Evolutionary conservation across 148 eudicot species (phyloP), one percentile per base, ranked within the genome.

Genomic region (Nyssa sinensis): DNA sequence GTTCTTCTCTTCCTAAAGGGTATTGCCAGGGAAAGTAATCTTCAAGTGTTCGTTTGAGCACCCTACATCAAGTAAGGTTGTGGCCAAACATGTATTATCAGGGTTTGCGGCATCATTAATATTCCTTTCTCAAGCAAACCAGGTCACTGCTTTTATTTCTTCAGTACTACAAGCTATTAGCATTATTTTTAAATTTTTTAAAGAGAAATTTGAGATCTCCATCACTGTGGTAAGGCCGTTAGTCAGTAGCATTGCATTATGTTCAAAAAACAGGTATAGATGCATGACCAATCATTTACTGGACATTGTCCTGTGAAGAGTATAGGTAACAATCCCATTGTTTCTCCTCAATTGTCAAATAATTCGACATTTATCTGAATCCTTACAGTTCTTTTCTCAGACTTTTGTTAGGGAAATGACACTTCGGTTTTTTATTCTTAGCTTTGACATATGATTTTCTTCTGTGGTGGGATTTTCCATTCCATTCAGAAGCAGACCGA

Each of bases 21-120:
- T 69, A 74, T 71, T 71, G 63, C 67, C 74, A 9, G 76, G 51
- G 19, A 86, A 75, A 75, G 62, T 68, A 39, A 66, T 24, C 37
- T 74, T 83, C 23, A 82, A 74, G 63, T 87, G 95, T 74, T 78
- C 85, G n/a, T 11, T 73, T 74, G 83, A 86, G 77, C 78, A 78
- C 33, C 77, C 74, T 29, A 31, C 70, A 64, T 75, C 85, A 66
- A 78, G 64, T 47, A 83, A 74, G 59, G 75, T 78, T 53, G 80
- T 85, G 59, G 63, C 84, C 35, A 87, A 81, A 81, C 86, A 81
- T 75, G 72, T 89, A 65, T 61, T 90, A 23, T 81, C 98, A 32
- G 97, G 94, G 53, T 83, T 92, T 64, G 87, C 90, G 49, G 91
- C 92, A 58, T 92, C 97, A 66, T 71, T 86, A 61, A 49, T 92